A percentile compares a stretch with the other conserved stretches of the same genome.
These are phyloP conservation scores for Aspergillus sojae DNA, from an alignment of 2,329 filamentous ascomycete species.

Conservation along the genomic window DNA sequence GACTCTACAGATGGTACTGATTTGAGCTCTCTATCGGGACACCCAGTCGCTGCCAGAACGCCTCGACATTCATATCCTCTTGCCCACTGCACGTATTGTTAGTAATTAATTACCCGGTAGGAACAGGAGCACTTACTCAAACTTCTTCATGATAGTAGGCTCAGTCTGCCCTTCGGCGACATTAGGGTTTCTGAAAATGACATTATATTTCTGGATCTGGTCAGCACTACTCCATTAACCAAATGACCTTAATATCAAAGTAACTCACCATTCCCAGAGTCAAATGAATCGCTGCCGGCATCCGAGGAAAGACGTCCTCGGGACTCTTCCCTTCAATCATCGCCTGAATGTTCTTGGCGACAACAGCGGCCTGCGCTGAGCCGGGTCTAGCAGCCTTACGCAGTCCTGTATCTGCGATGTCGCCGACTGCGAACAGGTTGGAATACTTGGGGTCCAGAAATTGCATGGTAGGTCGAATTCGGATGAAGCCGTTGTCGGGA, in stretches of 20 bases:
- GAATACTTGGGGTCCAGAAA: constrained; percentile 33
- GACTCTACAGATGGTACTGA: constrained; percentile 36
- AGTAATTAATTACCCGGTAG: constrained; percentile 2
- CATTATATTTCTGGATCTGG: constrained; percentile 35
- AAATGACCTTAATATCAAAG: background rate
- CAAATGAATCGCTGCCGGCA: constrained; percentile 37
- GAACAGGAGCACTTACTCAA: constrained; percentile 31
- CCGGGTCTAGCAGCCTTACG: constrained; percentile 40
- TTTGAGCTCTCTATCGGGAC: constrained; percentile 30
- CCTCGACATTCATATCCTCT: constrained; percentile 43
- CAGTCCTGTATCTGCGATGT: constrained; percentile 40
- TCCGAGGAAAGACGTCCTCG: constrained; percentile 28
- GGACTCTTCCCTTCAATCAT: constrained; percentile 33
- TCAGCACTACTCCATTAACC: constrained; percentile 3
- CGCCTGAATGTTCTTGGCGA: constrained; percentile 36
- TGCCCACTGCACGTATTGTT: constrained; percentile 29
- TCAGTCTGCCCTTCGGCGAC: constrained; percentile 36
- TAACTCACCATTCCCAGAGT: constrained; percentile 37
- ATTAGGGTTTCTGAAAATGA: constrained; percentile 42
- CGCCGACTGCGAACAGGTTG: constrained; percentile 39
- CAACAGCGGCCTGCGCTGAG: constrained; percentile 33
- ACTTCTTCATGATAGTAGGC: constrained; percentile 33
- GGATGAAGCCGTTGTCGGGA: constrained; percentile 37
- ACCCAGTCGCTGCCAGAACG: constrained; percentile 38
- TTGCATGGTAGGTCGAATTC: constrained; percentile 37